Conservation (phyloP, 1,284 basidiomycete species). For the Ceratorhiza oryzae-sativae region DNA sequence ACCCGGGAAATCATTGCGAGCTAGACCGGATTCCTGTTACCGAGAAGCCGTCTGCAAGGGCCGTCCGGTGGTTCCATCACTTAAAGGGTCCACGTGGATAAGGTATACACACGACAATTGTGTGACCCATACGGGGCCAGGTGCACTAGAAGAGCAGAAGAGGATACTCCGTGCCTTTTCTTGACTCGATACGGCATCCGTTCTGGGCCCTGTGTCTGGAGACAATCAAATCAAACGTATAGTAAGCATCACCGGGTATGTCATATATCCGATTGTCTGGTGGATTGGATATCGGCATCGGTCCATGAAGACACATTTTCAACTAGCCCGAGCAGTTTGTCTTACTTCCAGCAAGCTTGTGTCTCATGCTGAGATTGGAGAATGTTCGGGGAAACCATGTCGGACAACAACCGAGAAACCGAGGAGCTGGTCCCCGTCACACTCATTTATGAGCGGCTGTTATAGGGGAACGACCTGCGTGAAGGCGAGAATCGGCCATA, state of each 20-base stretch:
- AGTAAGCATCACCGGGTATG: not conserved
- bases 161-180: not conserved
- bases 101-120: not conserved
- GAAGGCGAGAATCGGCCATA: not conserved
- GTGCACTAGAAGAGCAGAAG: not conserved
- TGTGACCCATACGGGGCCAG: not conserved
- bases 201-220: not conserved
- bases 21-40: conserved; percentile 15
- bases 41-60: not conserved
- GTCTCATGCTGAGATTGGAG: not conserved
- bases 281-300: not conserved
- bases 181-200: conserved; percentile 2
- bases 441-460: not conserved
- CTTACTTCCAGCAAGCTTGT: not conserved
- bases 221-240: not conserved
- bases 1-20: not conserved
- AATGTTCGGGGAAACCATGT: not conserved
- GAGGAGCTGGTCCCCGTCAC: not conserved
- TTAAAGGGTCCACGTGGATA: not conserved
- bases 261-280: not conserved
- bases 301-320: not conserved
- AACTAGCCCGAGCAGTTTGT: not conserved
- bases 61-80: not conserved
- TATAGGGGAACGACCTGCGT: not conserved
- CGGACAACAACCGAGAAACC: not conserved